Percentiles rank a stretch among this genome's conserved stretches.
phyloP scores from a whole-genome alignment of 2,329 filamentous ascomycete species.

The Dactylonectria estremocensis region DNA sequence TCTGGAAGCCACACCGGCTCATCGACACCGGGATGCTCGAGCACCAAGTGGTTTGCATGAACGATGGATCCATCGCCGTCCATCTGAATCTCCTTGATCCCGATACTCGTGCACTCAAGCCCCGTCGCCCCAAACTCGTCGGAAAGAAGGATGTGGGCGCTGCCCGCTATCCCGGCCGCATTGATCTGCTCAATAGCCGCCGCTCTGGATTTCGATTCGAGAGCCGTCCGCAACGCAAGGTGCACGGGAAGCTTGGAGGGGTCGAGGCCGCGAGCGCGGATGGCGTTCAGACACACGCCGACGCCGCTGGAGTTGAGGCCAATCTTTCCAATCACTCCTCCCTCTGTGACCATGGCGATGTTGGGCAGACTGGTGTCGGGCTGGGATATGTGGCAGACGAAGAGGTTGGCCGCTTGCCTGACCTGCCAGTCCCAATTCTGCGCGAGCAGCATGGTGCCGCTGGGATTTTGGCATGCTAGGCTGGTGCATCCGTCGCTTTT shows the following conservation, averaged over 20 bases:
- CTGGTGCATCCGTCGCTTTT: slow-evolving; percentile 70
- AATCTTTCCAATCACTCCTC: slow-evolving; percentile 76
- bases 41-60: slow-evolving; percentile 42
- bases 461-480: slow-evolving; percentile 59
- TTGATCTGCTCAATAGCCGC: slow-evolving; percentile 24
- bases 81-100: slow-evolving; percentile 30
- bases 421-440: slow-evolving; percentile 72
- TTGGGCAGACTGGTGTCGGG: slow-evolving; percentile 55
- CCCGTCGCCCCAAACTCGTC: slow-evolving; percentile 37
- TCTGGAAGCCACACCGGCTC: slow-evolving; percentile 39
- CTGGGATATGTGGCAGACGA: slow-evolving; percentile 59
- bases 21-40: slow-evolving; percentile 33
- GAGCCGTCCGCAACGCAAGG: slow-evolving; percentile 68
- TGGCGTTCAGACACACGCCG: slow-evolving; percentile 74
- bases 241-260: slow-evolving; percentile 69
- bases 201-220: slow-evolving; percentile 61
- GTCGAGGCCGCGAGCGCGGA: slow-evolving; percentile 70
- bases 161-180: slow-evolving; percentile 37
- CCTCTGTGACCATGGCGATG: slow-evolving; percentile 71
- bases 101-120: slow-evolving; percentile 42
- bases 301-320: slow-evolving; percentile 73
- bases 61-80: slow-evolving; percentile 24
- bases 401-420: not conserved
- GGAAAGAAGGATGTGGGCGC: slow-evolving; percentile 39
- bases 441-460: slow-evolving; percentile 55